Base-by-base conservation (phyloP, 768 basidiomycete genomes). In the Dendrothele bispora region DNA sequence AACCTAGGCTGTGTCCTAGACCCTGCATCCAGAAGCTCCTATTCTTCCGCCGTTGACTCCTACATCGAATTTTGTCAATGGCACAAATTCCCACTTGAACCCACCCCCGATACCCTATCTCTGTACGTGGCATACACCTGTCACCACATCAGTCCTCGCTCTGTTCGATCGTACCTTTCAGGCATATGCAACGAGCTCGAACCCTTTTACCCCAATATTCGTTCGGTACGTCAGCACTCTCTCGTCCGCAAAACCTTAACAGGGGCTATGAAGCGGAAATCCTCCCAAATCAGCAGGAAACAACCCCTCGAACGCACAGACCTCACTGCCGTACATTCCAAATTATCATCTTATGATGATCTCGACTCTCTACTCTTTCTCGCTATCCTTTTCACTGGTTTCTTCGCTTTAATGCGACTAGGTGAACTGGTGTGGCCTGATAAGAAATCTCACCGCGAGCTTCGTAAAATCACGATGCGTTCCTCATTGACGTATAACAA, bases 121-220 rank as follows among this genome's bases (percentile, higher is more conserved):
- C 61, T 65, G 39, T 71, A 53, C 48, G 49, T 58, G 11, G 53
- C 59, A 20, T 71, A 51, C 50, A 68, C 62, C 56, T 60, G 49
- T 3, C 50, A 53, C 32, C 59, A 63, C 30, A 61, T 66, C 37
- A 38, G 50, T 3, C 62, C 61, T 0, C 25, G 20, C 1, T 59
- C 64, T 0, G 64, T 63, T 1, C 43, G 43, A 1, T 39, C 42
- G 3, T 63, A 66, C 48, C 55, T 66, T 1, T 54, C 61, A 0
- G 62, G 64, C 0, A 61, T 66, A 6, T 48, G 55, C 17, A 50
- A 39, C 25, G 39, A 57, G 26, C 58, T 63, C 3, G 52, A 63
- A 35, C 21, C 43, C 0, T 44, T 52, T 38, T 65, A 46, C 39
- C 63, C 63, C 2, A 38, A 38, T 11, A 48, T 58, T 11, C 43